phyloP scores from a whole-genome alignment of 768 basidiomycete genomes.

The Hemileccinum rubropunctum region DNA sequence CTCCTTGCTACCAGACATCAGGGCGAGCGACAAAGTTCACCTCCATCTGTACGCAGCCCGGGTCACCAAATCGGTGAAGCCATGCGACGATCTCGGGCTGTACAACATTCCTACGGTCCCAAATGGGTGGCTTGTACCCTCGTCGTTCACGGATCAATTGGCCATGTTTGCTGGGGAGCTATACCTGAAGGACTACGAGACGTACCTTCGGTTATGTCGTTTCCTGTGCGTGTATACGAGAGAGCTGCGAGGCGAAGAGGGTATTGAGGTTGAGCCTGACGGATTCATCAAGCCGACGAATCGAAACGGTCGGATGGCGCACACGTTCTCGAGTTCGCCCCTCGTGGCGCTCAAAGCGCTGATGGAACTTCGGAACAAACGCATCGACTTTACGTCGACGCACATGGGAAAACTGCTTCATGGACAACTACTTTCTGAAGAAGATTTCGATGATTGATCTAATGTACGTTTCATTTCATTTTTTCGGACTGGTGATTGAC shows the following conservation, averaged over 20 bases:
- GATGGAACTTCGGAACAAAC: conserved; percentile 35
- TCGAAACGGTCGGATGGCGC: conserved; percentile 13
- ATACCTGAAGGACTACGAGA: conserved; percentile 4
- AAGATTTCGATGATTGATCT: not conserved
- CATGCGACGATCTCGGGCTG: conserved; percentile 4
- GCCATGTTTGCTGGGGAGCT: conserved; percentile 4
- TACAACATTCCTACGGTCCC: not conserved
- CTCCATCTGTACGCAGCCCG: conserved; percentile 5
- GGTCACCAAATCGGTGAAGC: not conserved
- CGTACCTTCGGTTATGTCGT: conserved; percentile 21
- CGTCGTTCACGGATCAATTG: not conserved
- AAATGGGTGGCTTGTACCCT: not conserved
- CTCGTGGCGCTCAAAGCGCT: conserved; percentile 23
- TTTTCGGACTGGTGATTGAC: too few species aligned
- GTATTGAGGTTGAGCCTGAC: conserved; percentile 5
- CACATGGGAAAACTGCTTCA: conserved; percentile 40
- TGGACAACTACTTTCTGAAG: conserved; percentile 13
- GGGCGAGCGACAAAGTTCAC: conserved; percentile 15
- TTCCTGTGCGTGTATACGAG: conserved; percentile 22
- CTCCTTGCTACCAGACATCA: conserved; percentile 35
- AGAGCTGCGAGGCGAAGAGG: not conserved
- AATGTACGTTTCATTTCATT: too few species aligned
- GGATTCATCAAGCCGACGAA: conserved; percentile 15
- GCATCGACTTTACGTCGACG: conserved; percentile 33
- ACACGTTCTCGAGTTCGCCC: conserved; percentile 33